Conservation (phyloP, 306 rosid genomes). For the Oxytropis ochrocephala region DNA sequence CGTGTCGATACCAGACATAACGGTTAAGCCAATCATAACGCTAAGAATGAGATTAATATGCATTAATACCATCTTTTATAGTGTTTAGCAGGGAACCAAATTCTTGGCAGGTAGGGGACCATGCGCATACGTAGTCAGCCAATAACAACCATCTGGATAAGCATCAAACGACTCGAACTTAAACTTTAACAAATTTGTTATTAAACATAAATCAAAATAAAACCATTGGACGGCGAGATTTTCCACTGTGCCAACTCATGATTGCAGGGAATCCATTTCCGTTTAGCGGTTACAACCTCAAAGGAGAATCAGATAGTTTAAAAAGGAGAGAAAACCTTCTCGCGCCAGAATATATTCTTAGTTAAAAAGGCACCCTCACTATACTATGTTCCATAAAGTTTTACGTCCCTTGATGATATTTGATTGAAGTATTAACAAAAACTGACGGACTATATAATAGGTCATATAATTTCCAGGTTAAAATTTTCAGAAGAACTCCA, state of each 20-base stretch:
- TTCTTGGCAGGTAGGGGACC: too few species aligned
- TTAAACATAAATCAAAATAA: too few species aligned
- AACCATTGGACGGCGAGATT: too few species aligned
- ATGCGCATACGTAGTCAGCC: too few species aligned
- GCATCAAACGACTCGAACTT: too few species aligned
- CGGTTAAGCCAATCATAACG: background rate
- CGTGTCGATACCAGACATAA: background rate
- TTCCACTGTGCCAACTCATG: too few species aligned
- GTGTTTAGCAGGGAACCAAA: background rate
- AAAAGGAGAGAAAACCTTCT: background rate
- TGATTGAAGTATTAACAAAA: background rate
- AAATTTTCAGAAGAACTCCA: constrained; percentile 10
- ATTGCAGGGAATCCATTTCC: too few species aligned
- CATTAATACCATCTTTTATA: background rate
- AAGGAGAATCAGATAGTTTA: background rate
- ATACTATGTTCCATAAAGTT: background rate
- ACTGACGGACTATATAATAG: background rate
- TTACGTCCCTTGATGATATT: background rate
- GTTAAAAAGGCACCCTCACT: background rate
- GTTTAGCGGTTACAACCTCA: background rate
- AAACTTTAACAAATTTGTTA: too few species aligned
- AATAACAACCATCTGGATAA: too few species aligned
- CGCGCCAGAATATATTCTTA: background rate
- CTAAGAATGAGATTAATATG: background rate
- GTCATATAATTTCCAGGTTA: background rate